Base-by-base conservation (phyloP, 2,329 filamentous ascomycete genomes). In the Clonostachys chloroleuca region DNA sequence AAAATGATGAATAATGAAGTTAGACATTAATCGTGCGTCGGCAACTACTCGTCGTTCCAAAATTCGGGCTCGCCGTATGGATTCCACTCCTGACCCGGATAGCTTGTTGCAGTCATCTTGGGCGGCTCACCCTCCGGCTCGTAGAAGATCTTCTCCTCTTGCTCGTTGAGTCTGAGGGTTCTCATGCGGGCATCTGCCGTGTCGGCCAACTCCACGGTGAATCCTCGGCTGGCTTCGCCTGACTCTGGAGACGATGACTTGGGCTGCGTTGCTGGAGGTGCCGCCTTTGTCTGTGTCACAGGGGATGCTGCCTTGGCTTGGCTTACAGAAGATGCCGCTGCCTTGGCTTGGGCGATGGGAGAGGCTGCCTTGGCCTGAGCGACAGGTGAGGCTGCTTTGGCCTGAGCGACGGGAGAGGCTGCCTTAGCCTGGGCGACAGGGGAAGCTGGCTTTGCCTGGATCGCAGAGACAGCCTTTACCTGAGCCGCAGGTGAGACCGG, bases 11-110 rank as follows among this genome's bases (percentile, higher is more conserved):
- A 18, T 42, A 18, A 30, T 14, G 40, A 20, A 16, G 16, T n/a
- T 42, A 16, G 40, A 17, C 14, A n/a, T 47, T 41, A 43, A 40
- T 41, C 12, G 40, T 30, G 24, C 24, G 24, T 30, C 24, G 24
- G 24, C 9, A 30, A 30, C 24, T 30, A 30, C 24, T 30, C 46
- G 12, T 40, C 8, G 8, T 65, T 62, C 14, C 51, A 54, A 42
- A 54, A 58, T 14, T 64, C 60, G 6, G 56, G 52, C 48, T 63
- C 60, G 12, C 63, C 64, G 34, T 77, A 80, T 3, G 82, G 82
- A 54, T 79, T 79, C 83, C 84, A 88, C 61, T 87, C 84, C 65
- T 86, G 81, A 1, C 84, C 84, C 0, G 84, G 84, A 61, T 87
- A 88, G 58, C 78, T 83, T 12, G 82, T 84, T 7, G 83, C 83